Evolutionary conservation across 2,329 filamentous ascomycete species (phyloP).

Genomic region (Parafenestella ontariensis): DNA sequence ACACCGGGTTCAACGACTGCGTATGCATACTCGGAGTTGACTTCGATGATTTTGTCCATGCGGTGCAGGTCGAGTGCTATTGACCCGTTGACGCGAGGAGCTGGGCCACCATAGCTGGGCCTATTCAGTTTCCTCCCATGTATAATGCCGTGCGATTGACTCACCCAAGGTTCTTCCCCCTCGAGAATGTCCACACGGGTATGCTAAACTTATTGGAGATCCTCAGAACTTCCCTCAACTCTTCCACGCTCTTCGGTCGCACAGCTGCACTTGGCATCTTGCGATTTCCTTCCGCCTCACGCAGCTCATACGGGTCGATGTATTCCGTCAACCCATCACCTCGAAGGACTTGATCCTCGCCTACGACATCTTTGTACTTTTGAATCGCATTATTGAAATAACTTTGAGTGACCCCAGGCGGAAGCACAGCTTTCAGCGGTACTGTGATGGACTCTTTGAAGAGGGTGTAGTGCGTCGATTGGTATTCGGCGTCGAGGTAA

Average conservation of each 20-base stretch:
- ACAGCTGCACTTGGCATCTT: conserved; percentile 55
- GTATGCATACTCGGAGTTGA: conserved; percentile 54
- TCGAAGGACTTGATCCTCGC: conserved; percentile 50
- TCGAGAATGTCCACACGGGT: conserved; percentile 42
- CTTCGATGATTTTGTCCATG: conserved; percentile 56
- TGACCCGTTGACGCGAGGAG: conserved; percentile 46
- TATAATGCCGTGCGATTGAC: background rate
- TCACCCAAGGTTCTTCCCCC: conserved; percentile 48
- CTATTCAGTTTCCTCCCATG: background rate
- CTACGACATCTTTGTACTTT: conserved; percentile 45
- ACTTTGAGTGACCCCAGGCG: conserved; percentile 48
- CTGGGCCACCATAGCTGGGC: conserved; percentile 38
- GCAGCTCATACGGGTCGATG: conserved; percentile 57
- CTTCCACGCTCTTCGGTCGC: conserved; percentile 39
- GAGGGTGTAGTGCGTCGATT: conserved; percentile 51
- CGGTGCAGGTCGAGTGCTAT: conserved; percentile 46
- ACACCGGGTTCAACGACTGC: conserved; percentile 53
- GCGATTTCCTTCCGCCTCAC: conserved; percentile 49
- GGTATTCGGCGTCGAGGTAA: conserved; percentile 53
- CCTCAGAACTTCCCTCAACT: conserved; percentile 30
- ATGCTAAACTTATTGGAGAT: conserved; percentile 36
- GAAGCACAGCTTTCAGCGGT: conserved; percentile 49
- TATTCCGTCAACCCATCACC: conserved; percentile 53
- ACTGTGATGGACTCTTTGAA: conserved; percentile 52
- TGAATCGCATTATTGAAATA: conserved; percentile 50